phyloP scores from a whole-genome alignment of 192 early-diverging fungal species.

The Podila verticillata region DNA sequence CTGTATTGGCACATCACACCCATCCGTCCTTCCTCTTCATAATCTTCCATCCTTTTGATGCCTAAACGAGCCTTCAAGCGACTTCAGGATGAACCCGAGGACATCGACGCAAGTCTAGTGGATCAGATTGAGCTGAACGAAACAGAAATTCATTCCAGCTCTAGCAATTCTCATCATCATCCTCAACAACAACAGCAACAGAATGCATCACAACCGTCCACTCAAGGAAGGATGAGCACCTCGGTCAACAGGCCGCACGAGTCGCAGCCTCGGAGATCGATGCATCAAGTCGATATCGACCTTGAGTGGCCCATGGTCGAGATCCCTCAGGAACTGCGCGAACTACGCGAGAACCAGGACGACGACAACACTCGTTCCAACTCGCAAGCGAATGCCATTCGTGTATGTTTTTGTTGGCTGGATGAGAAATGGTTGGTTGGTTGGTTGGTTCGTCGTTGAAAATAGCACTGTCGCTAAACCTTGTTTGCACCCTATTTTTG shows the following conservation, averaged over 20 bases:
- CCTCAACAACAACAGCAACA: neutral
- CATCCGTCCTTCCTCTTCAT: neutral
- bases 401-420: constrained; percentile 6
- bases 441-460: constrained; percentile 1
- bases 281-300: constrained; percentile 25
- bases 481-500: neutral
- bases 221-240: neutral
- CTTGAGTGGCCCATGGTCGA: constrained; percentile 43
- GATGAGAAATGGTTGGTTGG: constrained; percentile 2
- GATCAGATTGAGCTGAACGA: constrained; percentile 16
- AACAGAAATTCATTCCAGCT: neutral
- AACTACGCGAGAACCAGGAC: constrained; percentile 8
- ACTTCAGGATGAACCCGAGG: constrained; percentile 23
- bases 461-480: neutral
- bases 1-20: neutral
- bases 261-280: constrained; percentile 10
- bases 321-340: constrained; percentile 36
- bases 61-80: constrained; percentile 17
- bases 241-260: neutral
- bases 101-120: constrained; percentile 15
- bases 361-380: constrained; percentile 20
- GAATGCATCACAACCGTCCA: neutral
- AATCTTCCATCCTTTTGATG: constrained; percentile 5
- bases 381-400: constrained; percentile 44
- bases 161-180: neutral